Base-by-base conservation (phyloP, 2,329 filamentous ascomycete genomes). In the Beauveria scarabaeidicola region DNA sequence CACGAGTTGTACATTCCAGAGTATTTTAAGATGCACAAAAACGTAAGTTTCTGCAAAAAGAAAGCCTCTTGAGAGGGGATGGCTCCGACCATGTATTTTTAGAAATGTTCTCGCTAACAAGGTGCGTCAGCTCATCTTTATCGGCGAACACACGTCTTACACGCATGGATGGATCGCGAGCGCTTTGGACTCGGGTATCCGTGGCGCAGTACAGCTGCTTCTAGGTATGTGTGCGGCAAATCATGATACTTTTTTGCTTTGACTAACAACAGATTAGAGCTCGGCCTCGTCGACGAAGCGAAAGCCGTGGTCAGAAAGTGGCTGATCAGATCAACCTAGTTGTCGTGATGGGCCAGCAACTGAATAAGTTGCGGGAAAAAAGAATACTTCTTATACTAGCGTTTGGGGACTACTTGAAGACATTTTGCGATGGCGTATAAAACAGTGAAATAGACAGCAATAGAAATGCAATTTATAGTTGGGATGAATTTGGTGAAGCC, bases 131-230 rank as follows among this genome's bases (percentile, higher is more conserved):
- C 25, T 78, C n/a, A 82, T 89, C 38, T 88, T 89, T 61, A 75
- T 87, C 6, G 83, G 83, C 2, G 87, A 90, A 69, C 86, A 89
- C 67, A 89, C 86, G 0, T 82, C 80, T 7, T 88, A 86, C 67
- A 90, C 87, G 0, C 87, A 90, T 66, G 86, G 85, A 1, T 89
- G 85, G 86, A 86, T 88, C 53, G 80, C 81, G 36, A 83, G 80
- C 3, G 86, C 87, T 1, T 72, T 90, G 5, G 86, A 90, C 67
- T 86, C 82, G 11, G 86, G 84, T 0, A 81, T 89, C 1, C 75
- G 87, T 1, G 84, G 86, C 0, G 82, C 83, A 0, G 78, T 84
- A 5, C 85, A 90, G 70, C 64, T 89, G 62, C 70, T 56, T 8
- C 43, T 56, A 7, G 53, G 53, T 56, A 47, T 38, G 53, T 56